A percentile compares a stretch with the other conserved stretches of the same genome.
Conservation (phyloP, 1,284 basidiomycete species). For the Trametes sp. region DNA sequence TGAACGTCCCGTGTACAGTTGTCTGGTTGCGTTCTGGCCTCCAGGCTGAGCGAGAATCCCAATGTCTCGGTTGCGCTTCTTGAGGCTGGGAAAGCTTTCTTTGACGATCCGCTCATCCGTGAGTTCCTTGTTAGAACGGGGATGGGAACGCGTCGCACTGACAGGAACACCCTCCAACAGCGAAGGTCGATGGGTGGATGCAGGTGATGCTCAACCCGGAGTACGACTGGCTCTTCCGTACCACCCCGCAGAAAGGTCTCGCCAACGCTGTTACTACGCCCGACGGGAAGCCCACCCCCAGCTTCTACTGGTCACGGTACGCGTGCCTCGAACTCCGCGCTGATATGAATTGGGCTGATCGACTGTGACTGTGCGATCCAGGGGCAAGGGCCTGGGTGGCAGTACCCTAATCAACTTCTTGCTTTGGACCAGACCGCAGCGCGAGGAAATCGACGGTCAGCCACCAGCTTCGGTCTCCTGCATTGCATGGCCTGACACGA, state of each 20-base stretch:
- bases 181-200: conserved; percentile 21
- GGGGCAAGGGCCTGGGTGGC: conserved; percentile 37
- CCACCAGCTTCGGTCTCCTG: too few relatives aligned
- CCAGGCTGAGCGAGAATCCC: conserved; percentile 26
- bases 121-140: conserved; percentile 5
- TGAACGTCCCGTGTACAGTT: background rate
- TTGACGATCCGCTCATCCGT: conserved; percentile 28
- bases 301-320: conserved; percentile 20
- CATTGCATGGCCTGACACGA: too few relatives aligned
- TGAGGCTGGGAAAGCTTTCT: conserved; percentile 29
- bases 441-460: conserved; percentile 43
- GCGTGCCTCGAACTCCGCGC: background rate
- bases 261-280: conserved; percentile 7
- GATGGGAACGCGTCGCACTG: background rate
- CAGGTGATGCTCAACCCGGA: conserved; percentile 23
- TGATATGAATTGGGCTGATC: background rate
- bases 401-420: conserved; percentile 36
- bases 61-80: conserved; percentile 27
- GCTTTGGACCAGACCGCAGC: conserved; percentile 38
- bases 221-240: conserved; percentile 31
- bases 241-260: conserved; percentile 16
- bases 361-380: too few relatives aligned
- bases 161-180: conserved; percentile 3
- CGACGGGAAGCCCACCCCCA: conserved; percentile 9
- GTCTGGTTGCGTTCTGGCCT: conserved; percentile 24